A percentile compares a stretch with the other conserved stretches of the same genome.
Conservation (phyloP, 2,329 filamentous ascomycete species). For the Ophiocordyceps camponoti-leonardi region DNA sequence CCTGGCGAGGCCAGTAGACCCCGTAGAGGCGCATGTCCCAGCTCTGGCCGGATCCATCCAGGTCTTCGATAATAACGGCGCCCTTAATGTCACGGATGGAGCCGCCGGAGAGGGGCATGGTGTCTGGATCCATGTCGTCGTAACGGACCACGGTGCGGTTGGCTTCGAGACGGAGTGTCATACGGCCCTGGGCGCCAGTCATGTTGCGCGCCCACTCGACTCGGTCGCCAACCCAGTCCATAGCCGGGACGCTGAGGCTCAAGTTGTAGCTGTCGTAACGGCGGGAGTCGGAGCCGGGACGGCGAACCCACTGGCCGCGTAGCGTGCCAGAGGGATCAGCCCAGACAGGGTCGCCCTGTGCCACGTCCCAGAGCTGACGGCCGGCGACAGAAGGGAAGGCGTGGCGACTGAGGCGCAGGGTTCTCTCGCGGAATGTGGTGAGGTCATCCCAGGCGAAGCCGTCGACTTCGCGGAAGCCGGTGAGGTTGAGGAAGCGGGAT, state of each 20-base stretch:
- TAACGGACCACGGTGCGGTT: constrained; percentile 31
- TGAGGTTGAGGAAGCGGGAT: constrained; percentile 47
- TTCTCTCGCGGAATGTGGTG: constrained; percentile 44
- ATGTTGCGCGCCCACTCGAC: constrained; percentile 62
- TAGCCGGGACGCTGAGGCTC: constrained; percentile 43
- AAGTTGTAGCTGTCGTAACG: constrained; percentile 41
- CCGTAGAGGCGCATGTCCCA: constrained; percentile 72
- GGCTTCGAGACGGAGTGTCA: constrained; percentile 48
- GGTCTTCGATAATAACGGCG: constrained; percentile 56
- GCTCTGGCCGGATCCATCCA: constrained; percentile 45
- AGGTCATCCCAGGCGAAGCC: constrained; percentile 66
- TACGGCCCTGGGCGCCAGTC: constrained; percentile 52
- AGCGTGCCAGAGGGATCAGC: constrained; percentile 63
- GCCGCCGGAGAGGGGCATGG: constrained; percentile 24
- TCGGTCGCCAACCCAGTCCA: constrained; percentile 44
- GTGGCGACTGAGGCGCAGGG: constrained; percentile 40
- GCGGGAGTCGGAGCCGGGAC: constrained; percentile 26
- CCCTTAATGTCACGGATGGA: constrained; percentile 52
- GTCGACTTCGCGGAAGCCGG: constrained; percentile 59
- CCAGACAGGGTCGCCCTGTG: constrained; percentile 38
- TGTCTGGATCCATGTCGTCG: constrained; percentile 17
- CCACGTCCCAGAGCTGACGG: constrained; percentile 21
- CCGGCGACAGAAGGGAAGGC: constrained; percentile 26
- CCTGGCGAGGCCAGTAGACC: constrained; percentile 70
- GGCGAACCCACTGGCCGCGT: constrained; percentile 57